Evolutionary conservation across 2,329 filamentous ascomycete genomes (phyloP), one percentile per base, ranked within the genome.

Genomic region (Penicillium corylophilum): DNA sequence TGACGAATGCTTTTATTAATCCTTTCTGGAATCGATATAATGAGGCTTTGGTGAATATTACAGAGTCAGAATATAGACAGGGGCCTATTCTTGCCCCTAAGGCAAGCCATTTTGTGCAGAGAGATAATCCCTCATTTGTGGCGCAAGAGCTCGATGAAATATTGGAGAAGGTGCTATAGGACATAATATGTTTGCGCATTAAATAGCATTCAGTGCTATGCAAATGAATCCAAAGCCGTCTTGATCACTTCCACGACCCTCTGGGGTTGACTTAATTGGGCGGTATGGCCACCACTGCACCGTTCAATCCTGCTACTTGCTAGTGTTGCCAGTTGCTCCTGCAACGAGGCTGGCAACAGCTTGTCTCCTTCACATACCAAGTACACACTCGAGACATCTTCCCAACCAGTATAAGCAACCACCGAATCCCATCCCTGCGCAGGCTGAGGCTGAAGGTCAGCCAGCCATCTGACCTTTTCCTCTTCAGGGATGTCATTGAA

Each of bases 311-410:
- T 15, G 16, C 40, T 44, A 6, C 31, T 23, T 7, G 47, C 40
- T 2, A 49, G 8, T 4, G 3, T 23, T 18, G 47, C 47, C 23
- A 49, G 18, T n/a, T 39, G 22, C 31, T 49, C 47, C 31, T 49
- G 47, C 7, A 44, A 16, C 16, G 31, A 22, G 7, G 36, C 29
- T 7, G 47, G 47, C 22, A 44, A 3, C 10, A 12, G 24, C 15
- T 49, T 36, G 16, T 49, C 47, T 5, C 20, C 23, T 10, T 49
- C 47, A 15, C 47, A 49, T 9, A 49, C 39, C n/a, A 44, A 13
- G 18, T 49, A 49, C n/a, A 31, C n/a, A 16, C 36, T 48, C 15
- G 46, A 38, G 5, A 48, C 46, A 33, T 41, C 38, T 23, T 42
- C 23, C 38, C 38, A 48, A 7, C 46, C 46, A 10, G 36, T 24